phyloP scores from a whole-genome alignment of 345 rosid species.

The Rhodamnia rubescens region DNA sequence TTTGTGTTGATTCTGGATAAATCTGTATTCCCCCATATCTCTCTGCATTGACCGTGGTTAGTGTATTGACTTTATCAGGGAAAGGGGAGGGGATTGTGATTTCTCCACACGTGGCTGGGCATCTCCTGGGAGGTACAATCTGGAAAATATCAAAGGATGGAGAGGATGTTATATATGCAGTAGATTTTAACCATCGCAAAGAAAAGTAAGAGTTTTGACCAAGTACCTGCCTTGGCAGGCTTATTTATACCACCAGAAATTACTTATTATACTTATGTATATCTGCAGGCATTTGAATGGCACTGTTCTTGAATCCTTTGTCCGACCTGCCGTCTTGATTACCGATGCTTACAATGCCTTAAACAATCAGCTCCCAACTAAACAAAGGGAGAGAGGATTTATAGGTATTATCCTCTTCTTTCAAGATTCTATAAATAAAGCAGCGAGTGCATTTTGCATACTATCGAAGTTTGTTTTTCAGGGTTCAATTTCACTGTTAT shows the following conservation, averaged over 20 bases:
- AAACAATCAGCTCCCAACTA: slow-evolving; percentile 65
- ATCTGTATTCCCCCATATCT: not conserved
- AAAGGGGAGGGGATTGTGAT: slow-evolving; percentile 97
- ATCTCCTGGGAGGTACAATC: slow-evolving; percentile 86
- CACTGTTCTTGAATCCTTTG: slow-evolving; percentile 82
- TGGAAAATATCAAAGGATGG: slow-evolving; percentile 99
- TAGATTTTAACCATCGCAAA: slow-evolving; percentile 91
- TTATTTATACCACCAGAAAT: not conserved
- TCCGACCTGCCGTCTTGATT: slow-evolving; percentile 91
- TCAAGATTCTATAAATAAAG: not conserved
- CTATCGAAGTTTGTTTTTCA: not conserved
- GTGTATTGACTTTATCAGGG: slow-evolving; percentile 24
- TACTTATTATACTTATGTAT: not conserved
- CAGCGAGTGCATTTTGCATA: not conserved
- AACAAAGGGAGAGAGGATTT: slow-evolving; percentile 79
- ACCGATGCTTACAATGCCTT: slow-evolving; percentile 93
- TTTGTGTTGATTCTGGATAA: not conserved
- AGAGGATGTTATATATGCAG: slow-evolving; percentile 95
- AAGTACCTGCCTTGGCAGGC: slow-evolving; percentile 4
- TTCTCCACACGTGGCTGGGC: slow-evolving; percentile 94
- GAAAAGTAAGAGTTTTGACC: slow-evolving; percentile 46
- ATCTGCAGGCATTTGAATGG: slow-evolving; percentile 94
- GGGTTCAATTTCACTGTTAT: not conserved
- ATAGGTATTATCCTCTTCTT: slow-evolving; percentile 29
- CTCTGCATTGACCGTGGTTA: not conserved